Base-by-base conservation (phyloP, 164 flowering plant species). In the Malania oleifera region DNA sequence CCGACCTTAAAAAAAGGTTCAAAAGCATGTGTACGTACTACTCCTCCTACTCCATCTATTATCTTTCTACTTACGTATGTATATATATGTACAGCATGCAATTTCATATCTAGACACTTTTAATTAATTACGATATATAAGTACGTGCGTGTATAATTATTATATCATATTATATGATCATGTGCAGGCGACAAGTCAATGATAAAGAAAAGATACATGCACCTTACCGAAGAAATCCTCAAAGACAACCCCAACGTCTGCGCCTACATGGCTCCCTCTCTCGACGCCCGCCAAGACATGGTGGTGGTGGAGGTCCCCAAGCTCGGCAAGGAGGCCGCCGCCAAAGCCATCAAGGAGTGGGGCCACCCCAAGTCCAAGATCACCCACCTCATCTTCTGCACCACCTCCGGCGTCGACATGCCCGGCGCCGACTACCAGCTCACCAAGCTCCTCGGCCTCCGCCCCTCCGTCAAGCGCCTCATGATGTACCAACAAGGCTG, bases 401-500 rank as follows among this genome's bases (percentile, higher is more conserved):
- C 72, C 45, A 68, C 72, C 39, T 57, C 63, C 45, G 72, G 72
- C 7, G 72, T 63, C 18, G 72, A 68, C 64, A 68, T 68, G 72
- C 72, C 72, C 34, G 72, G 72, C 2, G 72, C 72, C 37, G 72
- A 68, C 54, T 68, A 68, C 55, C 67, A 63, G 59, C 67, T 68
- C 48, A 63, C 72, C 54, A 68, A 68, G 54, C 72, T 68, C 15
- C 72, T 68, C n/a, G 72, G 72, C 55, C 72, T 68, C 35, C 62
- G 67, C 17, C 72, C 72, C 11, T 62, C 72, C 44, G 72, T 68
- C 49, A 68, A 68, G 60, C 58, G 72, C 1, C 52, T 58, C 34
- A 68, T 68, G 67, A 58, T 68, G 72, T 68, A 68, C 60, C 72
- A 68, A 41, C 72, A 65, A 38, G 80, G 77, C 31, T 77, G 80